A percentile compares a stretch with the other conserved stretches of the same genome.
Evolutionary conservation across 768 basidiomycete species (phyloP).

Genomic region (Russula emetica): DNA sequence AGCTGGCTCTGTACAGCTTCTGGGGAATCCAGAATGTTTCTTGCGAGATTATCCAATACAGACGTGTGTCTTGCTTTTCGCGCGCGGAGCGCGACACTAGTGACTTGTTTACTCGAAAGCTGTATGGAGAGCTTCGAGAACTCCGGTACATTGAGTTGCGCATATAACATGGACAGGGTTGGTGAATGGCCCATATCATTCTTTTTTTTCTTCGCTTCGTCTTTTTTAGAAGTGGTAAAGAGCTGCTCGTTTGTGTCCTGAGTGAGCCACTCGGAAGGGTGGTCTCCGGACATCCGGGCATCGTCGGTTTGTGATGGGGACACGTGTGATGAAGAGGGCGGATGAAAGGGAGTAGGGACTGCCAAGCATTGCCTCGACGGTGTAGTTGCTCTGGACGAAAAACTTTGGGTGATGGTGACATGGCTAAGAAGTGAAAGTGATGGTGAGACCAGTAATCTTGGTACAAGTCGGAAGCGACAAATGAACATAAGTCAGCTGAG

Average conservation of each 20-base stretch:
- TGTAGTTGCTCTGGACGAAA: slow-evolving; percentile 13
- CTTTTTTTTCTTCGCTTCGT: slow-evolving; percentile 11
- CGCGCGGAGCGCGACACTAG: slow-evolving; percentile 34
- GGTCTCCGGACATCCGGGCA: neutral
- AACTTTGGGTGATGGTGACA: slow-evolving; percentile 14
- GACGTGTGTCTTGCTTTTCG: slow-evolving; percentile 33
- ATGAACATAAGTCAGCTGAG: slow-evolving; percentile 71
- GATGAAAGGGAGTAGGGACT: neutral
- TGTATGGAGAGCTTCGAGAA: slow-evolving; percentile 16
- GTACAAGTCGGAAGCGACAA: slow-evolving; percentile 57
- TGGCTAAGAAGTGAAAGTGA: slow-evolving; percentile 27
- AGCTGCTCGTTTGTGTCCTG: neutral
- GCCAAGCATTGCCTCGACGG: slow-evolving; percentile 11
- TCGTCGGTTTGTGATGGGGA: neutral
- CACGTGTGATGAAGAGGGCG: neutral
- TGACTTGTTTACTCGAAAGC: slow-evolving; percentile 30
- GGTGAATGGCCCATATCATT: neutral
- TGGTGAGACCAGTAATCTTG: slow-evolving; percentile 39
- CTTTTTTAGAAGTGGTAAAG: neutral
- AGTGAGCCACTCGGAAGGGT: neutral
- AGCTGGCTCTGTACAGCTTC: slow-evolving; percentile 8
- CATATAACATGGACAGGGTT: neutral
- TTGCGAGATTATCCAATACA: slow-evolving; percentile 39
- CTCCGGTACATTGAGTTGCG: neutral
- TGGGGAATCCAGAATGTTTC: slow-evolving; percentile 39